Conservation (phyloP, 2,329 filamentous ascomycete genomes). For the Aspergillus japonicus region DNA sequence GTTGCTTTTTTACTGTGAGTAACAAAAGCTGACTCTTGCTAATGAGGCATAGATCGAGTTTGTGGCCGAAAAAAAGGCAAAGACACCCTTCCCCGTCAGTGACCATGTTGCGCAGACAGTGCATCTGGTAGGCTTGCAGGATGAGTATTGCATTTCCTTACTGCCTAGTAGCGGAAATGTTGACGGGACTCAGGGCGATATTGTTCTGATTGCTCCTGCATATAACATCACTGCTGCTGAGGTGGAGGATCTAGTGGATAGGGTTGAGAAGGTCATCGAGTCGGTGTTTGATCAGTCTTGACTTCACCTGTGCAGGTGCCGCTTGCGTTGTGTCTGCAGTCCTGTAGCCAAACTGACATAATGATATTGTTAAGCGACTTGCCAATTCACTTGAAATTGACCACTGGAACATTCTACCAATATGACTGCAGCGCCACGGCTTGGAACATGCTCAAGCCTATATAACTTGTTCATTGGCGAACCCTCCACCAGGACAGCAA, state of each 20-base stretch:
- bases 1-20: constrained; percentile 26
- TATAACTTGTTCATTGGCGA: too few species aligned
- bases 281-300: constrained; percentile 44
- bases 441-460: too few species aligned
- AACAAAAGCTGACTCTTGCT: not conserved
- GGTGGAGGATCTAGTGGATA: constrained; percentile 57
- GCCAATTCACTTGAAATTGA: too few species aligned
- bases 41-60: constrained; percentile 51
- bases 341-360: too few species aligned
- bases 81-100: constrained; percentile 52
- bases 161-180: constrained; percentile 65
- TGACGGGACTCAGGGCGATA: constrained; percentile 63
- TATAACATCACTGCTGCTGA: constrained; percentile 62
- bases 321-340: too few species aligned
- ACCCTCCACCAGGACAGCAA: too few species aligned
- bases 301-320: too few species aligned
- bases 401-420: too few species aligned
- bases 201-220: constrained; percentile 67
- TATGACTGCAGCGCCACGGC: too few species aligned
- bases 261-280: constrained; percentile 52
- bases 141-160: constrained; percentile 53
- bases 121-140: constrained; percentile 50
- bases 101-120: constrained; percentile 49
- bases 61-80: constrained; percentile 55
- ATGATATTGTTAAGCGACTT: too few species aligned